Evolutionary conservation across 768 basidiomycete genomes (phyloP), one percentile per base, ranked within the genome.

Genomic region (Panaeolus papilionaceus): DNA sequence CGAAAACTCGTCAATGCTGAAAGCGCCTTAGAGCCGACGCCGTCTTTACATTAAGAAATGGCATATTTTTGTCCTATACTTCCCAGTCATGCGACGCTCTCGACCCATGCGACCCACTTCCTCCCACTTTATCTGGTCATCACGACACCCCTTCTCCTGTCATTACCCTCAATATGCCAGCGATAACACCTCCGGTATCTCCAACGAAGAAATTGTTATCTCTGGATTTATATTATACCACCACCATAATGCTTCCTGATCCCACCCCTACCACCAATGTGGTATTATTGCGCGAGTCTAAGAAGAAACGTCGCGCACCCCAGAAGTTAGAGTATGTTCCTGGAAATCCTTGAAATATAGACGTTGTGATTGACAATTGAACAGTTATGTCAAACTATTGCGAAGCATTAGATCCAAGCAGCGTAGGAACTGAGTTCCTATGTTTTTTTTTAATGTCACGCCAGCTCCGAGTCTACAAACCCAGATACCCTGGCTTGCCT

Each of bases 141-240:
- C 64, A 40, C 18, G 38, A 45, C 38, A 6, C 20, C 5, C 38
- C 11, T 18, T 40, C 39, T 23, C 20, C 47, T 18, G 37, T 28
- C n/a, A 12, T 28, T 16, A 58, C 54, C 4, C 28, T 28, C 16
- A 37, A 33, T 14, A 10, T 3, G 33, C 28, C 54, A 58, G 4
- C 2, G 1, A 58, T 58, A 37, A 58, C 28, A 33, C 62, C 64
- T 26, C 12, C 47, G 18, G 61, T 61, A 3, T 10, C 39, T 23
- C 12, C 42, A 49, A 63, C 45, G 7, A 9, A 61, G 26, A 47
- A 33, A n/a, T 18, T 42, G 40, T 45, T 58, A 54, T 58, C 54
- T 58, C 54, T 58, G 28, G 37, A 69, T 62, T 58, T 69, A 63
- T 70, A 67, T 37, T 67, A 70, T 40, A 70, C 66, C 7, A 67